phyloP scores from a whole-genome alignment of 306 rosid species.

The Trifolium dubium region DNA sequence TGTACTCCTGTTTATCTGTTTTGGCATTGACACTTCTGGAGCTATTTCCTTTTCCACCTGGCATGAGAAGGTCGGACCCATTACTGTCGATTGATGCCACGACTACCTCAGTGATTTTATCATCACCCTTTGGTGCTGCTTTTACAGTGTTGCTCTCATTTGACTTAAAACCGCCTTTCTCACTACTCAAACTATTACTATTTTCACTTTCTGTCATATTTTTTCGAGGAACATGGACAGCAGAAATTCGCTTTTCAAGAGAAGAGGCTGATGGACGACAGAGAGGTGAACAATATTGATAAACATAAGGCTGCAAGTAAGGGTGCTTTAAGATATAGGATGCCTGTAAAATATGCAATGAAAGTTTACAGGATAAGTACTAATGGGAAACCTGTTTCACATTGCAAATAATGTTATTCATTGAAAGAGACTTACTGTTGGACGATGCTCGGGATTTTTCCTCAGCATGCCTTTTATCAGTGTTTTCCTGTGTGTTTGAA shows the following conservation, averaged over 20 bases:
- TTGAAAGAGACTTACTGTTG: slow-evolving; percentile 65
- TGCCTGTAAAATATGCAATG: slow-evolving; percentile 66
- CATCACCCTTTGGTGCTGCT: slow-evolving; percentile 43
- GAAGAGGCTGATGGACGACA: slow-evolving; percentile 53
- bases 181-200: slow-evolving; percentile 72
- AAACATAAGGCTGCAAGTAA: slow-evolving; percentile 84
- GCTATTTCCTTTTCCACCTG: slow-evolving; percentile 53
- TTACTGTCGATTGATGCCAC: slow-evolving; percentile 56
- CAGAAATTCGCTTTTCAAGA: slow-evolving; percentile 57
- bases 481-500: slow-evolving; percentile 68
- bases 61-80: slow-evolving; percentile 56
- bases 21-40: slow-evolving; percentile 47
- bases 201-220: slow-evolving; percentile 75
- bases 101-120: slow-evolving; percentile 53
- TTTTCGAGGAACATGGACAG: slow-evolving; percentile 54
- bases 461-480: slow-evolving; percentile 95
- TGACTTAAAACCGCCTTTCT: slow-evolving; percentile 68
- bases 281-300: slow-evolving; percentile 69
- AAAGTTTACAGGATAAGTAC: slow-evolving; percentile 32
- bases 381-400: slow-evolving; percentile 23
- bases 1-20: slow-evolving; percentile 48
- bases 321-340: slow-evolving; percentile 89
- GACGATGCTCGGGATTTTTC: slow-evolving; percentile 92
- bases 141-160: slow-evolving; percentile 54
- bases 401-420: slow-evolving; percentile 13